phyloP scores from a whole-genome alignment of 1,284 basidiomycete genomes.

The Trametes sp. region DNA sequence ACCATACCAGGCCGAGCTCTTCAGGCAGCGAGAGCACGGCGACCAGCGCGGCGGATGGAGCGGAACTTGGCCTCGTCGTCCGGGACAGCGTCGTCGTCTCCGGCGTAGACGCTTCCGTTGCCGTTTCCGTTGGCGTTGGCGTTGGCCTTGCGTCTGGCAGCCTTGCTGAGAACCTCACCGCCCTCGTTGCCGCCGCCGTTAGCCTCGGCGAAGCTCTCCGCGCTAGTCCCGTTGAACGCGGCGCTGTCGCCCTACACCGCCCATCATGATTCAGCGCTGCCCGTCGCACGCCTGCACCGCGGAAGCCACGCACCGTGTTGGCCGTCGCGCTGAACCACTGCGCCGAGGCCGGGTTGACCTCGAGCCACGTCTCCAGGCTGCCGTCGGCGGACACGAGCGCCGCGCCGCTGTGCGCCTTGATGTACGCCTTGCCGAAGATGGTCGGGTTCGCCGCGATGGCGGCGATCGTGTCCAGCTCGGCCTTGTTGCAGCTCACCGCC shows the following conservation, averaged over 20 bases:
- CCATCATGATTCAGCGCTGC: background rate
- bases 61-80: slow-evolving; percentile 1
- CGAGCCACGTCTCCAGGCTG: slow-evolving; percentile 14
- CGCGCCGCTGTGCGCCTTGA: slow-evolving; percentile 17
- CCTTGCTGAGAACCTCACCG: background rate
- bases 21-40: background rate
- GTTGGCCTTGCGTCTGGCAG: background rate
- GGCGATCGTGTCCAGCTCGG: slow-evolving; percentile 19
- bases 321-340: slow-evolving; percentile 9
- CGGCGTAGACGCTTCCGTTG: background rate
- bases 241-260: slow-evolving; percentile 1
- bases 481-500: slow-evolving; percentile 15
- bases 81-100: background rate
- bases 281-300: no score
- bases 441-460: slow-evolving; percentile 15
- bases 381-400: background rate
- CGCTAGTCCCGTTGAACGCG: slow-evolving; percentile 2
- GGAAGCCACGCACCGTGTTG: background rate
- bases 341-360: slow-evolving; percentile 18
- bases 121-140: background rate
- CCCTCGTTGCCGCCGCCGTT: background rate
- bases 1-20: slow-evolving; percentile 5
- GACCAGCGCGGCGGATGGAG: slow-evolving; percentile 1
- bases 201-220: background rate
- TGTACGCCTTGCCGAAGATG: slow-evolving; percentile 9